Percentiles rank a stretch among this genome's conserved stretches.
Conservation (phyloP, 148 eudicot genomes). For the Arbutus unedo region DNA sequence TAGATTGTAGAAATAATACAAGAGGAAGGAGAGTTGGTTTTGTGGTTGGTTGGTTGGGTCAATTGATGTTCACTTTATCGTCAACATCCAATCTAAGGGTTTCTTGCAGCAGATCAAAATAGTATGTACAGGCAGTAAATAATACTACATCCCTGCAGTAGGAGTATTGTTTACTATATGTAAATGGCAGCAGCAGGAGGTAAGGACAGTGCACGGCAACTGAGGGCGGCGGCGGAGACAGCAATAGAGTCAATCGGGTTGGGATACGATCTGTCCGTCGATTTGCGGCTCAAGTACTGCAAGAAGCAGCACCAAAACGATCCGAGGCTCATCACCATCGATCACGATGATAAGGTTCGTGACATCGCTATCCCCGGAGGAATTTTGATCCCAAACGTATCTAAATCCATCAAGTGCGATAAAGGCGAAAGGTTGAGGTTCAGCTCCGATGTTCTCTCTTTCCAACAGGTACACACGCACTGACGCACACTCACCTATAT, state of each 20-base stretch:
- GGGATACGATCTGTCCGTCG: conserved; percentile 38
- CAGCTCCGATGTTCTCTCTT: conserved; percentile 49
- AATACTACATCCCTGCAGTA: too few species aligned
- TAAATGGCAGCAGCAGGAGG: not conserved
- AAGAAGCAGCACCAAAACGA: conserved; percentile 24
- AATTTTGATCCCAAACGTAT: conserved; percentile 39
- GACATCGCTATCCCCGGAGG: conserved; percentile 47
- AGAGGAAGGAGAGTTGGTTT: not conserved
- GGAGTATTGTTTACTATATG: not conserved
- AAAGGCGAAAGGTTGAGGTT: conserved; percentile 47
- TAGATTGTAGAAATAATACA: not conserved
- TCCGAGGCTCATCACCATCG: conserved; percentile 37
- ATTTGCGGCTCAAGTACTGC: conserved; percentile 43
- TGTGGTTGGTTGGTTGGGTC: not conserved
- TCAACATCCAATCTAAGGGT: not conserved
- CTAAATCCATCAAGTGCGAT: conserved; percentile 46
- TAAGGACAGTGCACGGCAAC: conserved; percentile 26
- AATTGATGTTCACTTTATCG: not conserved
- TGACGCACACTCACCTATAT: not conserved
- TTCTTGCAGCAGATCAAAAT: not conserved
- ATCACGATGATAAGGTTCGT: conserved; percentile 37
- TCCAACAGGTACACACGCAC: conserved; percentile 37
- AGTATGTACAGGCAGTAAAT: not conserved
- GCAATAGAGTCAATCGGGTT: conserved; percentile 41
- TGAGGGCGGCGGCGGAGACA: conserved; percentile 40